A percentile compares a stretch with the other conserved stretches of the same genome.
Evolutionary conservation across 1,284 basidiomycete genomes (phyloP).

Genomic region (Moesziomyces parantarcticus): DNA sequence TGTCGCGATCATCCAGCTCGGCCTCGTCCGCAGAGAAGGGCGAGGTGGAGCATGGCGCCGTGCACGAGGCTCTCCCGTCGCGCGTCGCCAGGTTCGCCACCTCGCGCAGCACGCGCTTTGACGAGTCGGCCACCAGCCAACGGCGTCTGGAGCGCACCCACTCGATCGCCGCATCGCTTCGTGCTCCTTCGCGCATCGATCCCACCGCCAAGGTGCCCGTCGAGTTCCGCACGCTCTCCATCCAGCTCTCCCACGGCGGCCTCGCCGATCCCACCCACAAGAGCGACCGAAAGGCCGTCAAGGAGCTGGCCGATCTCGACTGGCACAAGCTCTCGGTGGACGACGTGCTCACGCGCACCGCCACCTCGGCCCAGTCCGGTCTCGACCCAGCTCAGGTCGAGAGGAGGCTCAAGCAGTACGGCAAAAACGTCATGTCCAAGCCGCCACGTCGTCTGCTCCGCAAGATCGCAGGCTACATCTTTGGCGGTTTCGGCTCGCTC

Average conservation of each 20-base stretch:
- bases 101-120: constrained; percentile 20
- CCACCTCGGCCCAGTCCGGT: constrained; percentile 70
- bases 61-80: constrained; percentile 1
- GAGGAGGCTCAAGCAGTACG: constrained; percentile 70
- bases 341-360: constrained; percentile 72
- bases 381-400: constrained; percentile 72
- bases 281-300: constrained; percentile 24
- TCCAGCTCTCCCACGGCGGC: constrained; percentile 54
- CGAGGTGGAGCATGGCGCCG: constrained; percentile 10
- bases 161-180: constrained; percentile 21
- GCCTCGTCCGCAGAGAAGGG: constrained; percentile 11
- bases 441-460: constrained; percentile 71
- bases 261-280: constrained; percentile 29
- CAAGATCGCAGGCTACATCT: constrained; percentile 72
- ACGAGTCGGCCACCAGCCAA: constrained; percentile 10
- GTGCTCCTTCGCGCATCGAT: constrained; percentile 26
- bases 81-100: constrained; percentile 10
- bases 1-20: constrained; percentile 10
- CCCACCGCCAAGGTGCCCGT: constrained; percentile 42
- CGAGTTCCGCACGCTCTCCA: constrained; percentile 57
- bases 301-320: constrained; percentile 68
- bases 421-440: constrained; percentile 71
- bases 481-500: constrained; percentile 74
- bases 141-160: constrained; percentile 34
- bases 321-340: constrained; percentile 73